phyloP scores from a whole-genome alignment of 1,139 yeast species.

The Yarrowia galli region DNA sequence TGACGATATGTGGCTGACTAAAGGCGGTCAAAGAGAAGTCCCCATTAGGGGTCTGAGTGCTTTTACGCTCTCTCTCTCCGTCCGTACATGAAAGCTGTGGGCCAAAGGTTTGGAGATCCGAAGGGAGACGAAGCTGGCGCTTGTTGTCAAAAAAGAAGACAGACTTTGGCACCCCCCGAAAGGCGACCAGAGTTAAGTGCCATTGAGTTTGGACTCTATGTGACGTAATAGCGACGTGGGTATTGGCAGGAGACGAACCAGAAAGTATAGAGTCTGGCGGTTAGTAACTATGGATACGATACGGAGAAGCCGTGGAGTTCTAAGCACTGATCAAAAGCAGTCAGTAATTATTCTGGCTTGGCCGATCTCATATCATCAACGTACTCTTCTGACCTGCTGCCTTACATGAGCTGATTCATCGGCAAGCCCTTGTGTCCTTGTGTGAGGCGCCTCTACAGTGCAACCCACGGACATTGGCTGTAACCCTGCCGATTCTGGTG shows the following conservation, averaged over 20 bases:
- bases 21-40: too few species aligned
- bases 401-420: constrained; percentile 4
- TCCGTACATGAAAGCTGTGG: background rate
- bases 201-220: constrained; percentile 23
- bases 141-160: constrained; percentile 4
- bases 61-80: too few species aligned
- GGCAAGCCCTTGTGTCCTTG: background rate
- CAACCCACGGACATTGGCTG: constrained; percentile 10
- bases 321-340: too few species aligned
- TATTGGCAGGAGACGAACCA: background rate
- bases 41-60: too few species aligned
- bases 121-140: background rate
- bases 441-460: constrained; percentile 7
- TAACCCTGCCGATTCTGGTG: constrained; percentile 12
- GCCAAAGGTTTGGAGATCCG: background rate
- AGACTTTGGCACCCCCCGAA: constrained; percentile 1
- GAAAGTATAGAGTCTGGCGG: too few species aligned
- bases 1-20: too few species aligned
- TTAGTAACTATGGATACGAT: background rate
- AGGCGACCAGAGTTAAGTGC: background rate
- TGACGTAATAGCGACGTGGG: constrained; percentile 19
- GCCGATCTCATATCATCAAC: too few species aligned
- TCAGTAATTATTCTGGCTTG: too few species aligned
- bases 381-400: too few species aligned
- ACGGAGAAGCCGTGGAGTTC: too few species aligned